Evolutionary conservation across 352 stramenopile species (phyloP), one percentile per base, ranked within the genome.

Genomic region (Peronospora destructor): DNA sequence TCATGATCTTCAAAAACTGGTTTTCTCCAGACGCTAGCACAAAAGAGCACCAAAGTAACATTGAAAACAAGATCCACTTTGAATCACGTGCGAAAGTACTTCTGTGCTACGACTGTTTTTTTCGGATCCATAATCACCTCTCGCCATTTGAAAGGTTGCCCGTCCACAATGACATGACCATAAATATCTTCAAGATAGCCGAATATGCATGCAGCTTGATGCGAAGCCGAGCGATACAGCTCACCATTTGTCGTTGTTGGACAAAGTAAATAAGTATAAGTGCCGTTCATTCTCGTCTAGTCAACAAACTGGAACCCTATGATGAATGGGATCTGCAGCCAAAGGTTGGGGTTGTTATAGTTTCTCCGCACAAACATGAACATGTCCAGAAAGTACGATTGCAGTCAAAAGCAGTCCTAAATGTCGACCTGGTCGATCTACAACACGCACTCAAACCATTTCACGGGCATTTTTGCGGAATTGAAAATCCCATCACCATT

Each of bases 381-480:
- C 2, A 7, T 10, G 2, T 10, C 28, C 12, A 32, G 4, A 32
- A 32, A 1, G 28, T 32, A 32, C 8, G 28, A 13, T 32, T 39
- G 14, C n/a, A 39, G 34, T 16, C 16, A 3, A 46, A 14, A 35
- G 3, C 25, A 44, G 23, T 44, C 11, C 49, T 39, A 50, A 36
- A 12, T 14, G n/a, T 25, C 10, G 2, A 14, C 2, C 17, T 28
- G 12, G 3, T 6, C 6, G 30, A 36, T 14, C 38, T 70, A 84
- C 19, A 87, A 50, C 37, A 80, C n/a, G 35, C 76, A 88, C 58
- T 84, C 71, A 34, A 88, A 82, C 76, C 76, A 88, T 45, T 85
- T 86, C 11, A 80, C 41, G 0, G 76, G 76, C 48, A 78, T 86
- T 47, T 81, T 66, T 4, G 68, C 47, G 0, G 59, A 53, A 34